Conservation (phyloP, 176 grass and related monocot genomes). For the Musa troglodytarum region DNA sequence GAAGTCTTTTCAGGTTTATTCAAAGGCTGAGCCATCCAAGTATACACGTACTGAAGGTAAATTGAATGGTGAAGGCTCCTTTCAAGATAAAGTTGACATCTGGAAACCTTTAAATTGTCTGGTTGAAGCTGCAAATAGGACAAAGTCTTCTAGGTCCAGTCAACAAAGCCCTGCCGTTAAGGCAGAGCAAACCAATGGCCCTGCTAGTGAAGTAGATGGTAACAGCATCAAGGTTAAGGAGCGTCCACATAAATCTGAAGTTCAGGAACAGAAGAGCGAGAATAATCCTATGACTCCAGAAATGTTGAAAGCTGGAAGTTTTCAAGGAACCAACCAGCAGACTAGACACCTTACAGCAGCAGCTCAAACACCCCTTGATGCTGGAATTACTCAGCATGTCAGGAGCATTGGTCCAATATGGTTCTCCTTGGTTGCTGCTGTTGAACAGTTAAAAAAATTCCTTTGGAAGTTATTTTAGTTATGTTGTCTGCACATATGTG, state of each 20-base stretch:
- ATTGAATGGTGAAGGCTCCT: slow-evolving; percentile 22
- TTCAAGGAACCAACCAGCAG: slow-evolving; percentile 21
- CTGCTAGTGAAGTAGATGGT: slow-evolving; percentile 30
- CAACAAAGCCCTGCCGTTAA: slow-evolving; percentile 24
- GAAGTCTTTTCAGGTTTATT: slow-evolving; percentile 37
- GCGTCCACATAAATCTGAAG: slow-evolving; percentile 30
- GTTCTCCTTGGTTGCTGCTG: slow-evolving; percentile 65
- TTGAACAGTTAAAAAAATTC: slow-evolving; percentile 34
- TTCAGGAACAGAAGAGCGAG: slow-evolving; percentile 34
- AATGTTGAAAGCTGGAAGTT: slow-evolving; percentile 22
- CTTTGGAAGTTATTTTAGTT: not conserved
- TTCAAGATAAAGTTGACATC: slow-evolving; percentile 43
- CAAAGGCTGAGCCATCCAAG: slow-evolving; percentile 33
- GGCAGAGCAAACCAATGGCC: slow-evolving; percentile 36
- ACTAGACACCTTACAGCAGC: slow-evolving; percentile 23
- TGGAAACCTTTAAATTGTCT: slow-evolving; percentile 50
- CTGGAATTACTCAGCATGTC: slow-evolving; percentile 27
- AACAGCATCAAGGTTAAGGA: slow-evolving; percentile 22
- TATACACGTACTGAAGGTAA: slow-evolving; percentile 12
- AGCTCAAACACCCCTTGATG: slow-evolving; percentile 23
- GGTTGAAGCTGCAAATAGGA: slow-evolving; percentile 38
- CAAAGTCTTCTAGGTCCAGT: slow-evolving; percentile 41
- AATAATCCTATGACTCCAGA: slow-evolving; percentile 17
- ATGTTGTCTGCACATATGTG: slow-evolving; percentile 14
- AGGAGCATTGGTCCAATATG: slow-evolving; percentile 44